These are phyloP conservation scores for Linum usitatissimum DNA, from an alignment of 345 rosid genomes.

Conservation along the genomic window DNA sequence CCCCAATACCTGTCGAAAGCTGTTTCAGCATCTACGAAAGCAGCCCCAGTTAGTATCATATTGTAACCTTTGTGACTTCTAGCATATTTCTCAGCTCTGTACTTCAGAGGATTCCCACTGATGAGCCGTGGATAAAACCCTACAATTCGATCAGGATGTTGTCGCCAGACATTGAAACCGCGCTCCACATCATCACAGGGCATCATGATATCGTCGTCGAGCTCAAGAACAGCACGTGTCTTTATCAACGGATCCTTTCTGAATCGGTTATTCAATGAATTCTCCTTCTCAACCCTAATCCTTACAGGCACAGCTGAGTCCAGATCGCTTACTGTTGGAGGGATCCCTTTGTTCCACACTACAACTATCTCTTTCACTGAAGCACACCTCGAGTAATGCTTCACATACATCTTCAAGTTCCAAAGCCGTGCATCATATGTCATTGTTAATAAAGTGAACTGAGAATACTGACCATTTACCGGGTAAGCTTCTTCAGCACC, in stretches of 20 bases:
- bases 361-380: conserved; percentile 87
- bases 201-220: conserved; percentile 97
- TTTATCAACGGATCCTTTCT: conserved; percentile 53
- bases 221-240: conserved; percentile 81
- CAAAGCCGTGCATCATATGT: conserved; percentile 94
- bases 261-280: conserved; percentile 85
- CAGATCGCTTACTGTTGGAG: conserved; percentile 50
- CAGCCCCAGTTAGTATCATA: conserved; percentile 93
- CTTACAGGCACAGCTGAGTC: conserved; percentile 85
- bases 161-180: conserved; percentile 84
- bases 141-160: conserved; percentile 68
- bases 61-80: conserved; percentile 64
- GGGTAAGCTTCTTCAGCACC: conserved; percentile 67
- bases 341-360: conserved; percentile 91
- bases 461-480: conserved; percentile 59
- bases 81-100: conserved; percentile 71
- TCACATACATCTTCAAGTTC: conserved; percentile 88
- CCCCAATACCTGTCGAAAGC: conserved; percentile 69
- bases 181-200: conserved; percentile 67
- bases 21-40: conserved; percentile 49
- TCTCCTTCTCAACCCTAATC: conserved; percentile 57
- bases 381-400: conserved; percentile 86
- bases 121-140: conserved; percentile 84
- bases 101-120: conserved; percentile 43
- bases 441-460: conserved; percentile 87